Conservation (phyloP, 331 rosid genomes). For the Phaseolus coccineus region DNA sequence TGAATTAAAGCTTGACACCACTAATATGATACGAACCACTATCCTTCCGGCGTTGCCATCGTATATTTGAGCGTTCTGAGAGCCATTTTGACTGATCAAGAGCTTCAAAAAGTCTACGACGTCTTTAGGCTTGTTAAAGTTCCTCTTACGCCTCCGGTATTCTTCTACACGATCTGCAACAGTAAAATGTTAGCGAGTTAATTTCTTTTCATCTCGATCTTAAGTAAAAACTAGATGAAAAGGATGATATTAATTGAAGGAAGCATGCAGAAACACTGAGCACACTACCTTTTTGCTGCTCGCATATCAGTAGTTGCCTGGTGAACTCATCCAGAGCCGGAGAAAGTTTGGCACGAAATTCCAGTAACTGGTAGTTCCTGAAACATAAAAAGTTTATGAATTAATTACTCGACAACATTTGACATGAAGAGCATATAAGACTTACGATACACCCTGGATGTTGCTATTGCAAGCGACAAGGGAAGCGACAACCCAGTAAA, state of each 20-base stretch:
- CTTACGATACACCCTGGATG: not conserved
- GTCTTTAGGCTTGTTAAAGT: slow-evolving; percentile 23
- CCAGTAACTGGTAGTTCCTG: not conserved
- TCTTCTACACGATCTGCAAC: not conserved
- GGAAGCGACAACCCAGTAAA: slow-evolving; percentile 26
- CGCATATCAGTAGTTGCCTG: not conserved
- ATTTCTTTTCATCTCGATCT: not conserved
- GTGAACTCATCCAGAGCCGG: not conserved
- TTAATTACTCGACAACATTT: no score
- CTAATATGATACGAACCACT: slow-evolving; percentile 10
- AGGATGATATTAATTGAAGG: not conserved
- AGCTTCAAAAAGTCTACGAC: slow-evolving; percentile 30
- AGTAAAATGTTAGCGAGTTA: not conserved
- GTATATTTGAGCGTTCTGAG: not conserved
- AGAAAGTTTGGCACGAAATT: not conserved
- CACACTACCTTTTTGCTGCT: slow-evolving; percentile 25
- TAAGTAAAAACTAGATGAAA: not conserved
- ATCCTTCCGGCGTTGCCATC: not conserved
- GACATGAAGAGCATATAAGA: no score
- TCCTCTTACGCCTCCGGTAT: slow-evolving; percentile 11
- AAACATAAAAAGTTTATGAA: not conserved
- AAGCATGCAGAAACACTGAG: not conserved
- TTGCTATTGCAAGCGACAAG: slow-evolving; percentile 28
- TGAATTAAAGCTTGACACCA: no score
- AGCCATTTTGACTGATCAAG: slow-evolving; percentile 22